Conservation (phyloP, 306 rosid species). For the Sicyos baderoa region DNA sequence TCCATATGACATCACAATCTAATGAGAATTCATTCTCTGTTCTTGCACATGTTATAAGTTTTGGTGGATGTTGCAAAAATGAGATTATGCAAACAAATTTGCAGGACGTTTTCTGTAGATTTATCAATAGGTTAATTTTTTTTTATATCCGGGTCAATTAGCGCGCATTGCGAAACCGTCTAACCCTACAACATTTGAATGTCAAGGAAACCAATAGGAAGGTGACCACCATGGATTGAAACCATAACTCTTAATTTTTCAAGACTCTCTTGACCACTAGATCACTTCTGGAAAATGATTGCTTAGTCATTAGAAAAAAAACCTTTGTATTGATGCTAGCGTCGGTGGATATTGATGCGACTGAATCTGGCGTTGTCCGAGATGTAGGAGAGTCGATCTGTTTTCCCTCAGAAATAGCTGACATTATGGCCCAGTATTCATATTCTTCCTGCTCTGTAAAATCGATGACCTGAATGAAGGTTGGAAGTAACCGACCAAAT, state of each 20-base stretch:
- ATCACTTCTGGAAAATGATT: too few species aligned
- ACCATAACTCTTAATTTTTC: too few species aligned
- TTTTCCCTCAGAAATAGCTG: constrained; percentile 83
- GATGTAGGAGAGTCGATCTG: constrained; percentile 45
- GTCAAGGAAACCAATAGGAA: too few species aligned
- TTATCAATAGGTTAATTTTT: neutral
- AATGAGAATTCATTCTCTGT: neutral
- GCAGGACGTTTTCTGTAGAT: neutral
- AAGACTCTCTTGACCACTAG: too few species aligned
- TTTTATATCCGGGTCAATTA: too few species aligned
- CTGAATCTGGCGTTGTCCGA: constrained; percentile 36
- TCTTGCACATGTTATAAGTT: neutral
- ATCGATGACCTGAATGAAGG: constrained; percentile 83
- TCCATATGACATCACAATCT: neutral
- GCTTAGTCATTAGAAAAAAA: constrained; percentile 20
- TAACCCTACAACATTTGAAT: too few species aligned
- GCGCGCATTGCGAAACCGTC: too few species aligned
- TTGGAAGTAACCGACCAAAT: constrained; percentile 80
- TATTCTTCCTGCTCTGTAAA: constrained; percentile 81
- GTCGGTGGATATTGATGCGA: constrained; percentile 46
- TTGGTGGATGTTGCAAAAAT: constrained; percentile 6
- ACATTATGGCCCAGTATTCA: constrained; percentile 67
- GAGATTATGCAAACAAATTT: neutral
- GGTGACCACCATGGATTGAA: too few species aligned
- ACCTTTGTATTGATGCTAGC: constrained; percentile 81